Evolutionary conservation across 2,329 filamentous ascomycete genomes (phyloP).

Genomic region (Arachnopeziza araneosa): DNA sequence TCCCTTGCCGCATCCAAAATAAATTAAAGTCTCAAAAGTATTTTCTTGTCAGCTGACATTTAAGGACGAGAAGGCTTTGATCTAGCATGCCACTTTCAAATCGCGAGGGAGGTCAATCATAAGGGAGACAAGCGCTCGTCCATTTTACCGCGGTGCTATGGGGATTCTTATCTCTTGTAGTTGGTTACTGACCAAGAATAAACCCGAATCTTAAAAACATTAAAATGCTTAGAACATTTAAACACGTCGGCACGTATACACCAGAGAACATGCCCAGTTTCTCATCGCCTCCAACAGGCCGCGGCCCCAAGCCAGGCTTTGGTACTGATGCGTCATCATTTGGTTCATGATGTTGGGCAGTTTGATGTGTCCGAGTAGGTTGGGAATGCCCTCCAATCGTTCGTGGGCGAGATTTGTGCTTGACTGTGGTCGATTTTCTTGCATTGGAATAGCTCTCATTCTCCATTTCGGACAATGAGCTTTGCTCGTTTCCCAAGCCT

Average conservation of each 20-base stretch:
- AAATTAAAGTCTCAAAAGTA: too few species aligned
- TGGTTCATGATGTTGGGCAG: conserved; percentile 22
- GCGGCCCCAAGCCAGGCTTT: conserved; percentile 35
- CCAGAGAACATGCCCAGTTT: conserved; percentile 75
- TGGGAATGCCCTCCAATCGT: conserved; percentile 17
- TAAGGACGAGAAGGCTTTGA: too few species aligned
- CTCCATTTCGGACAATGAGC: too few species aligned
- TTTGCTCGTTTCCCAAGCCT: too few species aligned
- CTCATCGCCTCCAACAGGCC: conserved; percentile 28
- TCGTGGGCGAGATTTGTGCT: conserved; percentile 1
- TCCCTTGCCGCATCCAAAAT: too few species aligned
- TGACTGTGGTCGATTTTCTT: too few species aligned
- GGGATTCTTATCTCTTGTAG: not conserved
- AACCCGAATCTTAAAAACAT: conserved; percentile 90
- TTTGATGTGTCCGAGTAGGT: conserved; percentile 17
- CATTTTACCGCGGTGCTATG: not conserved
- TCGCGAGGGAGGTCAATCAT: too few species aligned
- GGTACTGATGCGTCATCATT: conserved; percentile 30
- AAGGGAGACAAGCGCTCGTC: too few species aligned
- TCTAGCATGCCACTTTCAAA: too few species aligned
- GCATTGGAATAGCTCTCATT: too few species aligned
- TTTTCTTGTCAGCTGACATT: too few species aligned
- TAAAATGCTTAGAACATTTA: conserved; percentile 84
- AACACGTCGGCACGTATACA: conserved; percentile 81
- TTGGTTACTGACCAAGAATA: conserved; percentile 53